These are phyloP conservation scores for Fragaria nilgerrensis DNA, from an alignment of 306 rosid genomes.

Conservation along the genomic window DNA sequence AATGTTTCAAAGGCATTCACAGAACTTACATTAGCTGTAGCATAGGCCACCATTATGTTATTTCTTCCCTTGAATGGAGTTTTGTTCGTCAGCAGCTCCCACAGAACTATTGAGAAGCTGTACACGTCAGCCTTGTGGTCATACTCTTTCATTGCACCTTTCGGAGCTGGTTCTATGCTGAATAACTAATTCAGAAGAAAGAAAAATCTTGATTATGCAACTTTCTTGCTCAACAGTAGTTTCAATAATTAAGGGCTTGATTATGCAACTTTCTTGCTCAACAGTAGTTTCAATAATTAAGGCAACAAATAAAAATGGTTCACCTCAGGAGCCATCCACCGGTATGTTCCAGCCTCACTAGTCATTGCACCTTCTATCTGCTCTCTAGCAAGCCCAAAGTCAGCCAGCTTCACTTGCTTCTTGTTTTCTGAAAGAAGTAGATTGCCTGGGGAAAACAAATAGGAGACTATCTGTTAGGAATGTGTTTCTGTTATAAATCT, in stretches of 20 bases:
- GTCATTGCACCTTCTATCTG: conserved; percentile 43
- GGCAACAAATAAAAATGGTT: not conserved
- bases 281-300: not conserved
- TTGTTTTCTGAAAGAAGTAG: conserved; percentile 47
- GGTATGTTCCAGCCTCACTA: conserved; percentile 53
- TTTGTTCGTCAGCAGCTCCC: conserved; percentile 54
- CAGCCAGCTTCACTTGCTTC: conserved; percentile 41
- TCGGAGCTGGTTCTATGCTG: conserved; percentile 44
- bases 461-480: not conserved
- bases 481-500: not conserved
- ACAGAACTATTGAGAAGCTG: conserved; percentile 58
- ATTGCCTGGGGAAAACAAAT: conserved; percentile 33
- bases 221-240: no score
- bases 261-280: not conserved
- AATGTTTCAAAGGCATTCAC: not conserved
- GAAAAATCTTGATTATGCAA: not conserved
- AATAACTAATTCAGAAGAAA: conserved; percentile 35
- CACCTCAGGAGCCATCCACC: conserved; percentile 78
- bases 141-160: conserved; percentile 44
- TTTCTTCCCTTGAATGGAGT: conserved; percentile 52
- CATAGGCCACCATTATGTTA: conserved; percentile 61
- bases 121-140: conserved; percentile 65
- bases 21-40: conserved; percentile 44
- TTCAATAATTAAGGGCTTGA: no score
- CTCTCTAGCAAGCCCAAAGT: conserved; percentile 55